phyloP scores from a whole-genome alignment of 495 filamentous ascomycete species.

The Delitschia confertaspora region DNA sequence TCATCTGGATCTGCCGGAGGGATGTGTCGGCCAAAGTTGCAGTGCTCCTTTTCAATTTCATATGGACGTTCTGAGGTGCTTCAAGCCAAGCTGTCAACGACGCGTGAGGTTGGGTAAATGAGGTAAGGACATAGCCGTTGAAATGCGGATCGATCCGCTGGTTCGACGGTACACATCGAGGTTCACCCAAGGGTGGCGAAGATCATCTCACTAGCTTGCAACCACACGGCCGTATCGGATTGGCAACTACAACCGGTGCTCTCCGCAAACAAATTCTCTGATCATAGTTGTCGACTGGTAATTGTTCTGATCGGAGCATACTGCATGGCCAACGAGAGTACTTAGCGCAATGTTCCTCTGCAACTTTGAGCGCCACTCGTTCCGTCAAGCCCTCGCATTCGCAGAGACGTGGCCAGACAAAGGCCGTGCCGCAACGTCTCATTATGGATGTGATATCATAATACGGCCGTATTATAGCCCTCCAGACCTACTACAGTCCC shows the following conservation, averaged over 20 bases:
- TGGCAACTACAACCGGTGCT: too few relatives aligned
- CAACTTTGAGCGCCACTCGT: conserved; percentile 17
- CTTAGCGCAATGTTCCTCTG: conserved; percentile 18
- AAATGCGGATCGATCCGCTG: conserved; percentile 29
- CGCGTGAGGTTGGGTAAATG: conserved; percentile 14
- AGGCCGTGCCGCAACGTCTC: conserved; percentile 20
- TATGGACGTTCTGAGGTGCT: conserved; percentile 26
- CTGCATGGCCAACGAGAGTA: conserved; percentile 8
- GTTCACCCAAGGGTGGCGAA: conserved; percentile 10
- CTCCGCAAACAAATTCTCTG: not conserved
- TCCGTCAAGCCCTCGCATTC: conserved; percentile 9
- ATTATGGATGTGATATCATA: conserved; percentile 22
- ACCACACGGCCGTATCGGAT: not conserved
- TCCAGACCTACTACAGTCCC: conserved; percentile 13
- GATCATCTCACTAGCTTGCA: conserved; percentile 14
- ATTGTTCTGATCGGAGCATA: conserved; percentile 23
- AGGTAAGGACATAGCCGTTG: conserved; percentile 24
- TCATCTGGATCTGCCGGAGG: conserved; percentile 21
- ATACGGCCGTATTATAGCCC: conserved; percentile 20
- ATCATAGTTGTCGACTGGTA: not conserved
- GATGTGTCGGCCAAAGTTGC: conserved; percentile 14
- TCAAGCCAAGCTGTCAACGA: conserved; percentile 20
- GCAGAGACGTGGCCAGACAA: conserved; percentile 11
- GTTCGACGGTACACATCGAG: conserved; percentile 18
- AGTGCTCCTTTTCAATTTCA: conserved; percentile 8